These are phyloP conservation scores for Calonectria henricotiae DNA, from an alignment of 2,329 filamentous ascomycete genomes.

Conservation along the genomic window DNA sequence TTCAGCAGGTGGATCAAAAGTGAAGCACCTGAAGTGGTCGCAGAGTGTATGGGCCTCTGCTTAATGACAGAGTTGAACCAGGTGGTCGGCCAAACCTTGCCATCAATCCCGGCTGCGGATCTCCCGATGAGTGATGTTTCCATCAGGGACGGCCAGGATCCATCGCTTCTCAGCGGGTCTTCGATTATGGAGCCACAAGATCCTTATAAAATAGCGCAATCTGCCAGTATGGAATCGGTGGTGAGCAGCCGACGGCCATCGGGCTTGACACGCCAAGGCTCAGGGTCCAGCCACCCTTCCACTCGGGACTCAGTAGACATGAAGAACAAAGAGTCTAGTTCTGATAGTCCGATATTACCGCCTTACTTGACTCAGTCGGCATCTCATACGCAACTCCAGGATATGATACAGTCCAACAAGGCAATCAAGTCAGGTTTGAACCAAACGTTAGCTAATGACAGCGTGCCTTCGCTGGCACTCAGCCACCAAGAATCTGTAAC, in stretches of 20 bases:
- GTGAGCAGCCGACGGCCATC: constrained; percentile 60
- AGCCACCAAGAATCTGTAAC: constrained; percentile 66
- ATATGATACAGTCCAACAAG: constrained; percentile 75
- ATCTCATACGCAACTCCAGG: constrained; percentile 72
- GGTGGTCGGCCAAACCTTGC: constrained; percentile 47
- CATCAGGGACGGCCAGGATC: constrained; percentile 57
- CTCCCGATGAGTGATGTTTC: constrained; percentile 53
- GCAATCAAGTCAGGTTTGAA: constrained; percentile 71
- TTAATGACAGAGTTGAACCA: constrained; percentile 52
- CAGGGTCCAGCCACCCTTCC: constrained; percentile 70
- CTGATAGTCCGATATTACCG: constrained; percentile 77
- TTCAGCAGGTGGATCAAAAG: constrained; percentile 85
- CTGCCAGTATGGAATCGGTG: constrained; percentile 65
- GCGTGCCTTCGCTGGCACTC: constrained; percentile 69
- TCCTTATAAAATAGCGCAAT: constrained; percentile 70
- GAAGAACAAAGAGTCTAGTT: constrained; percentile 58
- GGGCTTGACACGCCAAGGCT: constrained; percentile 60
- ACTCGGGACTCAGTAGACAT: constrained; percentile 59
- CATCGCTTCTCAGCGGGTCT: constrained; percentile 62
- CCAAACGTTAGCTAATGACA: constrained; percentile 72
- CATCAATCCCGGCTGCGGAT: constrained; percentile 44
- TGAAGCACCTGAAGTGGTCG: constrained; percentile 85
- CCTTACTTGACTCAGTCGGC: constrained; percentile 66
- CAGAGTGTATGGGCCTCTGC: constrained; percentile 83
- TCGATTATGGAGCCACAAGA: constrained; percentile 57